phyloP scores from a whole-genome alignment of 805 yeast genomes.

The Jamesozyma gamospora region DNA sequence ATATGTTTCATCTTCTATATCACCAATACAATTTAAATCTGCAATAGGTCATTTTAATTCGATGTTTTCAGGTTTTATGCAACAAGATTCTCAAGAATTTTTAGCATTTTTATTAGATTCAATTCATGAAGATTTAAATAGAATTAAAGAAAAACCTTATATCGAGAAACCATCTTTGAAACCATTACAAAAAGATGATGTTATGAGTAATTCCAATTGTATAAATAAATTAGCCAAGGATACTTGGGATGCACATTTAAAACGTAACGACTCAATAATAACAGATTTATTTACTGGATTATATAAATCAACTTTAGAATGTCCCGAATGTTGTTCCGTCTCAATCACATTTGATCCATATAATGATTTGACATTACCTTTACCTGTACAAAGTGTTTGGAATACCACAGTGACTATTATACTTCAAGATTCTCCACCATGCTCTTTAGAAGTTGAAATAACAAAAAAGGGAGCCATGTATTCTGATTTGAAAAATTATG shows the following conservation, averaged over 20 bases:
- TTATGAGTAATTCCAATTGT: constrained; percentile 33
- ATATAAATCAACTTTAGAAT: constrained; percentile 79
- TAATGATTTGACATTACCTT: constrained; percentile 79
- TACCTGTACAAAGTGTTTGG: constrained; percentile 75
- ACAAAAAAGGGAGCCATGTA: constrained; percentile 56
- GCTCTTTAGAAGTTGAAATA: constrained; percentile 60
- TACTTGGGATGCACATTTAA: constrained; percentile 73
- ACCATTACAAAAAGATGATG: constrained; percentile 44
- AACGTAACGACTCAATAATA: constrained; percentile 76
- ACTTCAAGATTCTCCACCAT: constrained; percentile 44
- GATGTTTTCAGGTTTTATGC: constrained; percentile 78
- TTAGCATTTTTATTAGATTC: constrained; percentile 84
- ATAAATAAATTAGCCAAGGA: constrained; percentile 55
- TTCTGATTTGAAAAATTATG: constrained; percentile 49
- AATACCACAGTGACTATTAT: constrained; percentile 50
- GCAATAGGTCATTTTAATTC: constrained; percentile 72
- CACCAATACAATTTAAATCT: constrained; percentile 71
- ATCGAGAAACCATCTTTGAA: constrained; percentile 76
- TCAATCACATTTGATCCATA: constrained; percentile 91
- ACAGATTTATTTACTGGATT: constrained; percentile 82
- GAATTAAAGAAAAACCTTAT: constrained; percentile 74
- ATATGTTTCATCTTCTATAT: constrained; percentile 23
- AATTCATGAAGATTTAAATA: constrained; percentile 83
- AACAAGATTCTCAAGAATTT: constrained; percentile 94
- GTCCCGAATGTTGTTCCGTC: constrained; percentile 73